Evolutionary conservation across 371 early-diverging fungal species (phyloP).

Genomic region (Rhizopus delemar): DNA sequence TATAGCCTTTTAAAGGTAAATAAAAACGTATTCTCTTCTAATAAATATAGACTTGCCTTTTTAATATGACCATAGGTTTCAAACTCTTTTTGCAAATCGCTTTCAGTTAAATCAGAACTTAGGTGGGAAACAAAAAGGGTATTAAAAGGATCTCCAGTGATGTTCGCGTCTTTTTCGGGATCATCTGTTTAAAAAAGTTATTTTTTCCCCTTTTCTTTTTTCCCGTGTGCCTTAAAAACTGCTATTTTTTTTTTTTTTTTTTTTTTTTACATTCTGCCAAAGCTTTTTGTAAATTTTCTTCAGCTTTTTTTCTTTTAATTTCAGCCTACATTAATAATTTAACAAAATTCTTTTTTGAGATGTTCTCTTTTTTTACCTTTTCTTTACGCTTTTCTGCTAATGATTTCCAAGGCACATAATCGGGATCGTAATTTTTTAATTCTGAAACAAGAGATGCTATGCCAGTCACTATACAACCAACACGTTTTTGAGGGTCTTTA

Average conservation of each 20-base stretch:
- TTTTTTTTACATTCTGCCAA: constrained; percentile 53
- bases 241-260: neutral
- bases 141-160: constrained; percentile 89
- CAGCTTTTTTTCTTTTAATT: constrained; percentile 56
- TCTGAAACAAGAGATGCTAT: constrained; percentile 67
- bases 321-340: constrained; percentile 39
- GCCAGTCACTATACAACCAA: constrained; percentile 63
- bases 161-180: constrained; percentile 67
- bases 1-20: neutral
- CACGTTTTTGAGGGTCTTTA: constrained; percentile 66
- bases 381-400: constrained; percentile 70
- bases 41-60: constrained; percentile 49
- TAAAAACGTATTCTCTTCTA: too few species aligned
- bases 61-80: constrained; percentile 83
- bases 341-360: too few species aligned
- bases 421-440: constrained; percentile 66
- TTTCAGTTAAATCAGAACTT: constrained; percentile 81
- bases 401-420: constrained; percentile 76
- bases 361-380: constrained; percentile 47
- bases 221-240: neutral
- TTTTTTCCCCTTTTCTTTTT: too few species aligned
- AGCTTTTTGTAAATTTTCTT: constrained; percentile 59
- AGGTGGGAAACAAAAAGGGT: constrained; percentile 90
- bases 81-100: constrained; percentile 78
- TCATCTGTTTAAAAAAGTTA: constrained; percentile 56